phyloP scores from a whole-genome alignment of 352 stramenopile genomes.

The Phytophthora pistaciae region DNA sequence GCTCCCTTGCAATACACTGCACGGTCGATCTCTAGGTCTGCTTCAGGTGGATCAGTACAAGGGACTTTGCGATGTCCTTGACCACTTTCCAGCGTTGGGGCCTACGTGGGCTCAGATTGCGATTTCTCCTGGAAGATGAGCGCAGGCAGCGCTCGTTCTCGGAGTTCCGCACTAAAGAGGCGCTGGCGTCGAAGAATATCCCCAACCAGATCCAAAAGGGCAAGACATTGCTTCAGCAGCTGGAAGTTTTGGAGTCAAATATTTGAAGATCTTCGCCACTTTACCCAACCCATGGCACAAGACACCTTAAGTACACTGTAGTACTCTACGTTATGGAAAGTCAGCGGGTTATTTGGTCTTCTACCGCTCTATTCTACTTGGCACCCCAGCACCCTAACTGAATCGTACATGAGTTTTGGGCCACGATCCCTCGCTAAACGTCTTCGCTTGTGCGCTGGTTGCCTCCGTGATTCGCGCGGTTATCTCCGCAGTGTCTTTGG shows the following conservation, averaged over 20 bases:
- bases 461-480: background rate
- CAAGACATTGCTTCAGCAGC: no score
- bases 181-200: no score
- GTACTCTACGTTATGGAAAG: no score
- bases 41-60: slow-evolving; percentile 86
- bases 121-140: slow-evolving; percentile 98
- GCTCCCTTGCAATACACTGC: slow-evolving; percentile 91
- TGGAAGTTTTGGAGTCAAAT: no score
- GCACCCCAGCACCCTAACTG: slow-evolving; percentile 8
- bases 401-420: slow-evolving; percentile 54
- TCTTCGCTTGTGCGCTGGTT: slow-evolving; percentile 8
- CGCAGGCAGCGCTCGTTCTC: no score
- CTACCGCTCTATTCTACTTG: background rate
- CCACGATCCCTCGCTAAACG: background rate
- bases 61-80: slow-evolving; percentile 81
- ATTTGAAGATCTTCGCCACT: slow-evolving; percentile 86
- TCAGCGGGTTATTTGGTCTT: no score
- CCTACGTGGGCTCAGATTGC: slow-evolving; percentile 79
- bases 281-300: slow-evolving; percentile 71
- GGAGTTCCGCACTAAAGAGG: no score
- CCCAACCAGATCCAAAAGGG: no score
- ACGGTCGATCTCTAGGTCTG: slow-evolving; percentile 90
- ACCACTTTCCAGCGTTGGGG: slow-evolving; percentile 82
- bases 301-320: slow-evolving; percentile 19
- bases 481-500: background rate